Evolutionary conservation across 2,329 filamentous ascomycete genomes (phyloP), one percentile per base, ranked within the genome.

Genomic region (Lachnellula hyalina): DNA sequence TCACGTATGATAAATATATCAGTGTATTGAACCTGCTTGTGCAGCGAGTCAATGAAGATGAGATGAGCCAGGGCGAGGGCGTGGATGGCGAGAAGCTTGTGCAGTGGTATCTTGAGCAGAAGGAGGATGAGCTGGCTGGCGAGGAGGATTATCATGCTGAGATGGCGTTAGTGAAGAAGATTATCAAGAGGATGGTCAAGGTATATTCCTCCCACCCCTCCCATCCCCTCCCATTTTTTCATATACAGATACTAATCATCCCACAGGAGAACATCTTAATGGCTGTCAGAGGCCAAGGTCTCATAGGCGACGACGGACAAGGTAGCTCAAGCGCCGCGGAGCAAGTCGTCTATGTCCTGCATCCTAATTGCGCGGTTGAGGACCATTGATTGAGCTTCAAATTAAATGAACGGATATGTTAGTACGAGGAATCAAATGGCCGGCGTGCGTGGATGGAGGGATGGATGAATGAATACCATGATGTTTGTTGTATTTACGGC

Each of bases 141-240:
- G 86, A 95, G 71, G 90, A 96, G 53, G 90, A 92, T 63, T 80
- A 96, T 67, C 81, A 92, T 68, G 77, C 75, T 15, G 91, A 97
- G 74, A 81, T 83, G 68, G 77, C 77, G 3, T 74, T 96, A 53
- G 87, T 86, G 14, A 82, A 77, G 68, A 94, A 96, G 81, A 93
- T 99, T 51, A 74, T 99, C 63, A 96, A 89, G 80, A 87, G 90
- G 72, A 95, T 97, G 87, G 88, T 96, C 68, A 96, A 94, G 86
- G 91, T 94, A 77, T 68, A 83, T 74, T 59, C 46, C 53, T 19
- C 60, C 34, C 19, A 6, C 41, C 21, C n/a, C 8, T 25, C 7
- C 7, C n/a, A n/a, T n/a, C n/a, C n/a, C n/a, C n/a, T n/a, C n/a
- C n/a, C n/a, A n/a, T 17, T 46, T 42, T 34, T 28, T 45, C 25